These are phyloP conservation scores for Amphibolis antarctica DNA, from an alignment of 106 monocot species.

Conservation along the genomic window DNA sequence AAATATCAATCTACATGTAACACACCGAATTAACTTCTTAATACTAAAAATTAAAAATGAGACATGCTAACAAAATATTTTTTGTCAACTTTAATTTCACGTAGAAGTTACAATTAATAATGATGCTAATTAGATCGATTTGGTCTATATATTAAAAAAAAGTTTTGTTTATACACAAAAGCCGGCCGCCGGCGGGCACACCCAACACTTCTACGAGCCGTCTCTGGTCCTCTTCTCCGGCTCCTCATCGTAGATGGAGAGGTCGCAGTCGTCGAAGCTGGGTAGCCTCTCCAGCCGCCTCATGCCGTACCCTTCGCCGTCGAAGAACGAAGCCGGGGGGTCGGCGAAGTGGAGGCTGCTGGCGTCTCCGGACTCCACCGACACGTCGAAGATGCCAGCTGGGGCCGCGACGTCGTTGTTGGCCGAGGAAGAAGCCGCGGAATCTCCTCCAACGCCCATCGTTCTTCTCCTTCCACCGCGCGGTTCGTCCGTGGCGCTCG, in stretches of 20 bases:
- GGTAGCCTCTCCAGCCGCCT: conserved; percentile 1
- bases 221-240: neutral
- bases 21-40: no score
- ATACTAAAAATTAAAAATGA: no score
- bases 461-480: neutral
- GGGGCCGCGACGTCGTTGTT: neutral
- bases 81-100: no score
- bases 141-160: no score
- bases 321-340: conserved; percentile 3
- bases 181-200: no score
- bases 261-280: conserved; percentile 8
- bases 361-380: neutral
- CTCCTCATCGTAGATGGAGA: conserved; percentile 5
- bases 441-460: neutral
- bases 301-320: neutral
- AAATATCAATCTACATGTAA: no score
- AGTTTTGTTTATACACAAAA: no score
- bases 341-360: conserved; percentile 2
- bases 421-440: neutral
- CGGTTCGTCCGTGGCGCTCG: neutral
- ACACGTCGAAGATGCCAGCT: neutral
- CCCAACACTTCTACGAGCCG: conserved; percentile 1
- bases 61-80: no score
- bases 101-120: no score
- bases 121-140: no score